phyloP scores from a whole-genome alignment of 1,284 basidiomycete species.

The Ustilago lituana region DNA sequence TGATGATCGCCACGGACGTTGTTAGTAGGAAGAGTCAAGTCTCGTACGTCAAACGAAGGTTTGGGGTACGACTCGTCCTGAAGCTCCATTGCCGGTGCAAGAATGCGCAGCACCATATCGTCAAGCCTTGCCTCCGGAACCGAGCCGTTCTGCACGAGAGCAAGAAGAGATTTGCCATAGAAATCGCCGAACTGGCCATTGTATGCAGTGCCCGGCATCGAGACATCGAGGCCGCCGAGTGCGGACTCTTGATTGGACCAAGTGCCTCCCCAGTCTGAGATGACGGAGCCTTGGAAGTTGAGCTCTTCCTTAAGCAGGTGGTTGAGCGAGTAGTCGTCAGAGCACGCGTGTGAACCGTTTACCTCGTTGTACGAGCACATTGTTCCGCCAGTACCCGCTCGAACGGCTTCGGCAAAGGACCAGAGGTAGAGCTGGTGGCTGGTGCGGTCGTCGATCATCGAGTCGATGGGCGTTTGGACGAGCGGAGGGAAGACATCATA shows the following conservation, averaged over 20 bases:
- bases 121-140: conserved; percentile 72
- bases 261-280: conserved; percentile 65
- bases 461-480: conserved; percentile 69
- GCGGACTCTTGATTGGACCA: conserved; percentile 64
- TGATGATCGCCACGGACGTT: conserved; percentile 55
- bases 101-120: conserved; percentile 68
- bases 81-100: conserved; percentile 58
- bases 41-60: conserved; percentile 45
- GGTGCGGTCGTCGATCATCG: conserved; percentile 80
- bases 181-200: conserved; percentile 38
- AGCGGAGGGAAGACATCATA: conserved; percentile 29
- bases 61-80: conserved; percentile 36
- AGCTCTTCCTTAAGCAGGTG: conserved; percentile 77
- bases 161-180: conserved; percentile 71
- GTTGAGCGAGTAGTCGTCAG: conserved; percentile 76
- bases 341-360: conserved; percentile 76
- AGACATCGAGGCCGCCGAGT: conserved; percentile 75
- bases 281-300: conserved; percentile 79
- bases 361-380: conserved; percentile 71
- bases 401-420: conserved; percentile 69
- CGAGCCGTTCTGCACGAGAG: conserved; percentile 75
- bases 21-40: conserved; percentile 30
- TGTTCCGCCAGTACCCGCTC: conserved; percentile 67
- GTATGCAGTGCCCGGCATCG: conserved; percentile 66
- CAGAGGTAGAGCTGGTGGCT: conserved; percentile 71